Evolutionary conservation across 495 filamentous ascomycete species (phyloP).

Genomic region (Penicillium coffeae): DNA sequence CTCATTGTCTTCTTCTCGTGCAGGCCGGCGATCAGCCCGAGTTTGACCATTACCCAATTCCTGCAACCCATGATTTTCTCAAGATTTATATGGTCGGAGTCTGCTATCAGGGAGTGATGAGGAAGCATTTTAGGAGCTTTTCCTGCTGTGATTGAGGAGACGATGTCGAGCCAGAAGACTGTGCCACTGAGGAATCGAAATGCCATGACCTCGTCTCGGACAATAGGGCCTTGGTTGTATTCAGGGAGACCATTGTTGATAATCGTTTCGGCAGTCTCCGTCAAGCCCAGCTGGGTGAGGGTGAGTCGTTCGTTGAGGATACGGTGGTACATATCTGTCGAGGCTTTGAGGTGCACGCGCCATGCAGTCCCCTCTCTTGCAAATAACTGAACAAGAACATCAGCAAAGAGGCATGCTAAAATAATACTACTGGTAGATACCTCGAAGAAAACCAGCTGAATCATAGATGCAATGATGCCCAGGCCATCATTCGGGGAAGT

Average conservation of each 20-base stretch:
- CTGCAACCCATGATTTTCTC: background rate
- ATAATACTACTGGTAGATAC: too few species aligned
- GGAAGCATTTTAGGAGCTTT: background rate
- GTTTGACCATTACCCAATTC: background rate
- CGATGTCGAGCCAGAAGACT: background rate
- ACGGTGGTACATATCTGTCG: background rate
- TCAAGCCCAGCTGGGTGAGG: background rate
- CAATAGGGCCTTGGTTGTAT: background rate
- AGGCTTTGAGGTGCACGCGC: background rate
- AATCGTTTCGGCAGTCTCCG: background rate
- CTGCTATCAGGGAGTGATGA: background rate
- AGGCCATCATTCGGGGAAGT: background rate
- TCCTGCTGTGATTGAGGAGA: background rate
- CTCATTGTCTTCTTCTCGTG: background rate
- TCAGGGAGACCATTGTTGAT: background rate
- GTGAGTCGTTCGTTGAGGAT: background rate
- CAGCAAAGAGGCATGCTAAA: too few species aligned
- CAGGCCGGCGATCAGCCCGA: background rate
- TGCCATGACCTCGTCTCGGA: background rate
- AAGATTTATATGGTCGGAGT: background rate
- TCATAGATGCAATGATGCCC: background rate
- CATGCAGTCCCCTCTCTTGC: background rate
- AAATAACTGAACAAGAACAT: background rate
- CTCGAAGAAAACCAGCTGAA: background rate
- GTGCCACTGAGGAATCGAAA: background rate